phyloP scores from a whole-genome alignment of 2,329 filamentous ascomycete genomes.

The Alternaria arborescens region DNA sequence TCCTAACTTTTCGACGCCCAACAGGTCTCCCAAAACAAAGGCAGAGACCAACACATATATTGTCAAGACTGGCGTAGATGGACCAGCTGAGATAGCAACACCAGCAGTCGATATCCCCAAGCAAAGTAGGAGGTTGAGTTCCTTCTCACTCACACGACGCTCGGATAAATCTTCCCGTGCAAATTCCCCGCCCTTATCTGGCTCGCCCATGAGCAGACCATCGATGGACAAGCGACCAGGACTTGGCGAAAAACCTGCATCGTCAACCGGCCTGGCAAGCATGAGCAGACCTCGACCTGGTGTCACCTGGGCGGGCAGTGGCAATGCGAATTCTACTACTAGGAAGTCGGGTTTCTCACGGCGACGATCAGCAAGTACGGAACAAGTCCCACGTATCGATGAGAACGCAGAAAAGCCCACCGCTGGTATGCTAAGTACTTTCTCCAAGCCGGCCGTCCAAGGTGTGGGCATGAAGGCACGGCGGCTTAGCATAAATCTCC shows the following conservation, averaged over 20 bases:
- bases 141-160: constrained; percentile 50
- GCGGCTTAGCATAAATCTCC: constrained; percentile 76
- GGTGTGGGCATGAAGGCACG: constrained; percentile 81
- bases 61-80: constrained; percentile 43
- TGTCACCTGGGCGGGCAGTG: constrained; percentile 43
- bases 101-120: constrained; percentile 37
- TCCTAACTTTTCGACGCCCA: constrained; percentile 5
- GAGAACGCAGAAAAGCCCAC: constrained; percentile 40
- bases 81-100: constrained; percentile 32
- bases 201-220: constrained; percentile 48
- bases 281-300: constrained; percentile 40
- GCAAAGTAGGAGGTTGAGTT: constrained; percentile 42
- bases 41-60: constrained; percentile 27
- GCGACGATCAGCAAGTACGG: constrained; percentile 50
- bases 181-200: constrained; percentile 48
- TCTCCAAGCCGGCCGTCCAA: constrained; percentile 63
- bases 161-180: constrained; percentile 50
- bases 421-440: constrained; percentile 46
- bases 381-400: constrained; percentile 39
- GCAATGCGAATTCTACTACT: constrained; percentile 17
- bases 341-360: constrained; percentile 38
- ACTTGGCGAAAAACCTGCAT: constrained; percentile 34
- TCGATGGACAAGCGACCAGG: constrained; percentile 25
- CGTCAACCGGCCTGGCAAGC: constrained; percentile 40
- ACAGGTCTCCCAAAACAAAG: constrained; percentile 11